Evolutionary conservation across 208 protist species (phyloP).

Genomic region (Trichomonas vaginalis): DNA sequence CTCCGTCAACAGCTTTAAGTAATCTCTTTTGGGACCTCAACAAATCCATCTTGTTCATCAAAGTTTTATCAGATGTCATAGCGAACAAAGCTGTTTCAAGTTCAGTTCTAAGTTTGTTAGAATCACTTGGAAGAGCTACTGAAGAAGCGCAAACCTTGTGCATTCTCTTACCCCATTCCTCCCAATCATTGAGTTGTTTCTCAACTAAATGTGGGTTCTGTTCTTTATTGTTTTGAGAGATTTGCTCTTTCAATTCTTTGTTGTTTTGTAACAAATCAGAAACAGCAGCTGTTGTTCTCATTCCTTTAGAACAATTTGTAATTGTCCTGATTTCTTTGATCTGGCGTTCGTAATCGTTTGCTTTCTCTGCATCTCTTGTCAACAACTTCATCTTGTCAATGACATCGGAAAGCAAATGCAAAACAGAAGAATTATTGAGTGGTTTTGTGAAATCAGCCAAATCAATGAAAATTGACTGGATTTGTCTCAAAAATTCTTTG

Average conservation of each 20-base stretch:
- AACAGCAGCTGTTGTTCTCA: neutral
- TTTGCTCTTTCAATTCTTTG: neutral
- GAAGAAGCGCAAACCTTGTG: neutral
- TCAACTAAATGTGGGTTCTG: neutral
- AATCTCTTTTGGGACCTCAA: neutral
- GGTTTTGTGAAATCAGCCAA: neutral
- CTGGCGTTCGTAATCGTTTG: neutral
- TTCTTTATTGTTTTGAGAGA: neutral
- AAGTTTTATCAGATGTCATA: neutral
- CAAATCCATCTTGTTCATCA: neutral
- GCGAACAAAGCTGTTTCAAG: neutral
- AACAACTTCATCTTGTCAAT: neutral
- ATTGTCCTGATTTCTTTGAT: neutral
- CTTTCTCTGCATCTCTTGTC: neutral
- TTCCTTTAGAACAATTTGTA: neutral
- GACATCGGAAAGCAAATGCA: neutral
- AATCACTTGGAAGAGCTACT: neutral
- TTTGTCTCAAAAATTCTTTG: neutral
- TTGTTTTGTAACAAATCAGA: neutral
- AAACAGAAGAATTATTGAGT: neutral
- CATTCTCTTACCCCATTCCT: neutral
- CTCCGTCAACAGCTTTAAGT: neutral
- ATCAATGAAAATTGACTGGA: neutral
- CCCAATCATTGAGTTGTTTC: neutral
- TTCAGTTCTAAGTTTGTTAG: neutral